Conservation (phyloP, 2,329 filamentous ascomycete genomes). For the Drechslerella dactyloides region DNA sequence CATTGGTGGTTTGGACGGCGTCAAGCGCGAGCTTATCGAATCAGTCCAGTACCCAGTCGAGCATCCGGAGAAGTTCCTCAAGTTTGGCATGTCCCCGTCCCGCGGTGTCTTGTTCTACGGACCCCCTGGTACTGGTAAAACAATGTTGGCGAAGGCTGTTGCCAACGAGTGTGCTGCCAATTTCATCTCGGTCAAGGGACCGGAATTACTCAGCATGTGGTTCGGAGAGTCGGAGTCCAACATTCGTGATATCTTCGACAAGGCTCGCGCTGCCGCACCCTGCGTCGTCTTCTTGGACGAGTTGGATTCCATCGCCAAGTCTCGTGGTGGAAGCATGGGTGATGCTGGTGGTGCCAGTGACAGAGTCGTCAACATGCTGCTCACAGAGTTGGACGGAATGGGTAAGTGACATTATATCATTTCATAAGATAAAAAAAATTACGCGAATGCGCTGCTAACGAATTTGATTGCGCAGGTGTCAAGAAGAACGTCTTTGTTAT, state of each 20-base stretch:
- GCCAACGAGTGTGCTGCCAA: constrained; percentile 99
- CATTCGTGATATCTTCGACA: constrained; percentile 99
- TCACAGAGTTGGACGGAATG: constrained; percentile 68
- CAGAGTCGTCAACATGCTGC: constrained; percentile 98
- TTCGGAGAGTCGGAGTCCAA: constrained; percentile 99
- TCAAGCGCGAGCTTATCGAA: constrained; percentile 99
- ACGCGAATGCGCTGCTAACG: constrained; percentile 3
- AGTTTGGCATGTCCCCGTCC: constrained; percentile 97
- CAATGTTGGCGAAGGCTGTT: constrained; percentile 97
- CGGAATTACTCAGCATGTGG: constrained; percentile 99
- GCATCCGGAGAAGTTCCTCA: constrained; percentile 99
- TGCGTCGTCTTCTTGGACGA: constrained; percentile 99
- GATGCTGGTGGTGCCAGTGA: constrained; percentile 98
- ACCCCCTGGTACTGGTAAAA: constrained; percentile 99
- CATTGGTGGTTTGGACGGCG: constrained; percentile 94
- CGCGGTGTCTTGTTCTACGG: constrained; percentile 99
- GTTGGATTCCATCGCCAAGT: constrained; percentile 98
- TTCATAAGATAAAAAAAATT: neutral
- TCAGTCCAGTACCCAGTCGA: constrained; percentile 98
- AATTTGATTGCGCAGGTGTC: constrained; percentile 57
- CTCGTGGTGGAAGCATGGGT: constrained; percentile 92
- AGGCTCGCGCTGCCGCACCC: constrained; percentile 95
- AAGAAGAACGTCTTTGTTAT: constrained; percentile 99
- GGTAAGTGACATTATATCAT: constrained; percentile 63
- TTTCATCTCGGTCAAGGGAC: constrained; percentile 99